Evolutionary conservation across 805 yeast genomes (phyloP).

Genomic region (Lachancea quebecensis): DNA sequence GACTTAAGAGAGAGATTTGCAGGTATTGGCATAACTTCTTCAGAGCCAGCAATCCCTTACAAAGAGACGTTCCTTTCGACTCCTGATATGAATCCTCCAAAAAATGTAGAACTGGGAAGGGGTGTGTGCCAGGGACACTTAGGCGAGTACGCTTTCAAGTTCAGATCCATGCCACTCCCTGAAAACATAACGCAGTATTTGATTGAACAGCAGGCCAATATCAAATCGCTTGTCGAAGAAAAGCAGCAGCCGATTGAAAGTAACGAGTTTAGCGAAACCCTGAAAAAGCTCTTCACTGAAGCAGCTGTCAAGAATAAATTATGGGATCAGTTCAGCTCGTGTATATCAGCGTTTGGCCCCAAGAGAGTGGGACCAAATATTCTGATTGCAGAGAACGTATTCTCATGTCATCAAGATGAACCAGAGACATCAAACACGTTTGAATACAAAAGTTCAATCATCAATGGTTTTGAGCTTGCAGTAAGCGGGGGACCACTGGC

Average conservation of each 20-base stretch:
- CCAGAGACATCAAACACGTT: slow-evolving; percentile 15
- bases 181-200: slow-evolving; percentile 43
- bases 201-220: slow-evolving; percentile 38
- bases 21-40: slow-evolving; percentile 74
- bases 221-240: slow-evolving; percentile 33
- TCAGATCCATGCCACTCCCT: slow-evolving; percentile 51
- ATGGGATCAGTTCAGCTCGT: slow-evolving; percentile 30
- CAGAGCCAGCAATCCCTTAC: slow-evolving; percentile 92
- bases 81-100: slow-evolving; percentile 46
- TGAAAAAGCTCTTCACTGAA: slow-evolving; percentile 29
- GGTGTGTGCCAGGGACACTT: slow-evolving; percentile 45
- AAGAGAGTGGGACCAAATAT: slow-evolving; percentile 70
- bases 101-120: slow-evolving; percentile 39
- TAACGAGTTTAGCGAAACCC: slow-evolving; percentile 28
- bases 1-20: slow-evolving; percentile 91
- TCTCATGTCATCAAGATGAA: slow-evolving; percentile 33
- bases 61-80: slow-evolving; percentile 67
- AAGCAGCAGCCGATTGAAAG: slow-evolving; percentile 21
- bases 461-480: slow-evolving; percentile 82
- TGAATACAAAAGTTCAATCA: slow-evolving; percentile 52
- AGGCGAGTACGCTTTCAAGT: slow-evolving; percentile 40
- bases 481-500: slow-evolving; percentile 81
- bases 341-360: slow-evolving; percentile 68
- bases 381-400: slow-evolving; percentile 38
- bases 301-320: slow-evolving; percentile 22